Base-by-base conservation (phyloP, 1,284 basidiomycete genomes). In the Entoloma clypeatum region DNA sequence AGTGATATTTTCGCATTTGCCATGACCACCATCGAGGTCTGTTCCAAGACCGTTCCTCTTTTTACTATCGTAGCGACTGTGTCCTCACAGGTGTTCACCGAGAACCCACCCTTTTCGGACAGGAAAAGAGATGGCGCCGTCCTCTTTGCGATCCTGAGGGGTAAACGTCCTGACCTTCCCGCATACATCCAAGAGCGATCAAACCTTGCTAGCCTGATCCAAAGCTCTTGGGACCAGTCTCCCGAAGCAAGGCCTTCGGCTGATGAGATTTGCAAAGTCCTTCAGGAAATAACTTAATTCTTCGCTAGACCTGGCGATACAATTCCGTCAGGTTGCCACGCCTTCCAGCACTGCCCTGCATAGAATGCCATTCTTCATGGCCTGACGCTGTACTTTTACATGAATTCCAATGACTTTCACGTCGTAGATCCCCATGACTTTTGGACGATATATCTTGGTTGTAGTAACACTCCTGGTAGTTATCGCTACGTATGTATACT, bases 21-120 rank as follows among this genome's bases (percentile, higher is more conserved):
- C 7, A 60, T 60, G 56, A 51, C 49, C 7, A 30, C 49, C 5
- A 39, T 59, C 11, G 57, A 59, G 43, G 58, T 58, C 9, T 25
- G 36, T 36, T 7, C 27, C 22, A 9, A 17, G 8, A 11, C 16
- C 18, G 7, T 13, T 21, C 5, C n/a, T n/a, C 25, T 10, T 18
- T 37, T 17, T 4, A 26, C 7, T 23, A 37, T 25, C 30, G n/a
- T n/a, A 17, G 2, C 22, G 21, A 14, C 32, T 7, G 26, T 10
- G 14, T 13, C 9, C n/a, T 29, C n/a, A 10, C 34, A 56, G 55
- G 37, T 56, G 24, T 51, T 50, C 22, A 50, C 52, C 5, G 50
- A 36, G 16, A 22, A 45, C 6, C 28, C 41, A 7, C 55, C 55
- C 0, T 56, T 52, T 31, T 41, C 36, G 17, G 14, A 45, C 3